Evolutionary conservation across 202 grass and related monocot species (phyloP).

Genomic region (Eragrostis tef): DNA sequence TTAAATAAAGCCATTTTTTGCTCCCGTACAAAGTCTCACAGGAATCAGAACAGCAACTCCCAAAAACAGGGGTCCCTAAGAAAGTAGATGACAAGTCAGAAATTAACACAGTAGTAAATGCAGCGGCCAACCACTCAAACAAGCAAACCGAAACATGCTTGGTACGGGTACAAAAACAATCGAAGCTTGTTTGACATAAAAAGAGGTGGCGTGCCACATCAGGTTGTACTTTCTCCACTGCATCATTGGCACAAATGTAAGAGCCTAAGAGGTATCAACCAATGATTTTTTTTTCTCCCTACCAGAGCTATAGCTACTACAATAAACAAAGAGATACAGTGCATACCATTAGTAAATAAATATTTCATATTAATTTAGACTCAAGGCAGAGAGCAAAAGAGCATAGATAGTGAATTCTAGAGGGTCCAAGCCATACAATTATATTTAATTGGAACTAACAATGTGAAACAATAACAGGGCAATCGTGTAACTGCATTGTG

Average conservation of each 20-base stretch:
- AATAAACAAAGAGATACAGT: neutral
- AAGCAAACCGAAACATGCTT: constrained; percentile 20
- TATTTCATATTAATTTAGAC: neutral
- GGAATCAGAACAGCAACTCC: constrained; percentile 1
- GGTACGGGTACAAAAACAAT: neutral
- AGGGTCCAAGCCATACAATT: neutral
- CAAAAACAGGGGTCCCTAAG: neutral
- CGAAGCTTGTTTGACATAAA: neutral
- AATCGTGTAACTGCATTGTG: no score
- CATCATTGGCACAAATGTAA: neutral
- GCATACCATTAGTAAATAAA: neutral
- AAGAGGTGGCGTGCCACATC: neutral
- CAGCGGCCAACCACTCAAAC: neutral
- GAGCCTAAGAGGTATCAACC: neutral
- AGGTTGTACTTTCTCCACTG: neutral
- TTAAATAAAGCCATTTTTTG: neutral
- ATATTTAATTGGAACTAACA: neutral
- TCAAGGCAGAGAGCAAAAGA: neutral
- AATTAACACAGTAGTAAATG: constrained; percentile 3
- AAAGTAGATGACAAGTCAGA: constrained; percentile 1
- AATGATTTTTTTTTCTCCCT: neutral
- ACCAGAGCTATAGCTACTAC: neutral
- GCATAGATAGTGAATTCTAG: neutral
- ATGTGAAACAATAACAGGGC: neutral
- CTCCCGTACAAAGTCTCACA: neutral